Evolutionary conservation across 1,139 yeast species (phyloP).

Genomic region (Yamadazyma epiphylla): DNA sequence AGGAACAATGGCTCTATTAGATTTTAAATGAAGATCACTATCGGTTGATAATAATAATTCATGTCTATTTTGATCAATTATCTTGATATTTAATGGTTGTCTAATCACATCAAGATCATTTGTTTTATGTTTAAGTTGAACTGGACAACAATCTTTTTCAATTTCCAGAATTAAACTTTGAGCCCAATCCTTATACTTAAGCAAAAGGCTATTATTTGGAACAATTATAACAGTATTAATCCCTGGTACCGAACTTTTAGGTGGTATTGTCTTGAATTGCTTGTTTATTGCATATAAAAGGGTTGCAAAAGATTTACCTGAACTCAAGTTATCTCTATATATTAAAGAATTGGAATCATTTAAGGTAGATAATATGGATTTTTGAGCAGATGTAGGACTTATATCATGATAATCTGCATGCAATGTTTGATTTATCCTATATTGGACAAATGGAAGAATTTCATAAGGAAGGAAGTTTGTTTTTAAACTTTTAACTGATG

Average conservation of each 20-base stretch:
- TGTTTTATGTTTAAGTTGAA: conserved; percentile 3
- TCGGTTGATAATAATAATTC: conserved; percentile 3
- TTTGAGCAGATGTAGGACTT: conserved; percentile 23
- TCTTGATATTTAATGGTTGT: conserved; percentile 19
- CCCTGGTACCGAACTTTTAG: conserved; percentile 9
- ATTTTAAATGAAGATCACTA: background rate
- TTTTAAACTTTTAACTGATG: no score
- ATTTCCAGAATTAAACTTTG: conserved; percentile 13
- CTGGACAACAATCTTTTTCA: conserved; percentile 24
- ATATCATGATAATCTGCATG: conserved; percentile 11
- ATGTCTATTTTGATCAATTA: conserved; percentile 5
- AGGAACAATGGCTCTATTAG: conserved; percentile 8
- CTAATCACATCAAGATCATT: conserved; percentile 12
- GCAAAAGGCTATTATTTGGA: conserved; percentile 23
- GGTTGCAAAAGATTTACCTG: conserved; percentile 26
- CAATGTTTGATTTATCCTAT: conserved; percentile 16
- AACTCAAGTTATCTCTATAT: conserved; percentile 9
- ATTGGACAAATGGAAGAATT: conserved; percentile 26
- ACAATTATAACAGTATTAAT: conserved; percentile 18
- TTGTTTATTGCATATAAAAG: conserved; percentile 20
- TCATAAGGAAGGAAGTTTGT: conserved; percentile 22
- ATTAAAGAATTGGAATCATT: conserved; percentile 16
- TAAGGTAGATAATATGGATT: conserved; percentile 16
- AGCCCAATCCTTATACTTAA: conserved; percentile 15
- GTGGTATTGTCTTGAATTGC: conserved; percentile 19